phyloP scores from a whole-genome alignment of 768 basidiomycete species.

The Serpula lacrymans region DNA sequence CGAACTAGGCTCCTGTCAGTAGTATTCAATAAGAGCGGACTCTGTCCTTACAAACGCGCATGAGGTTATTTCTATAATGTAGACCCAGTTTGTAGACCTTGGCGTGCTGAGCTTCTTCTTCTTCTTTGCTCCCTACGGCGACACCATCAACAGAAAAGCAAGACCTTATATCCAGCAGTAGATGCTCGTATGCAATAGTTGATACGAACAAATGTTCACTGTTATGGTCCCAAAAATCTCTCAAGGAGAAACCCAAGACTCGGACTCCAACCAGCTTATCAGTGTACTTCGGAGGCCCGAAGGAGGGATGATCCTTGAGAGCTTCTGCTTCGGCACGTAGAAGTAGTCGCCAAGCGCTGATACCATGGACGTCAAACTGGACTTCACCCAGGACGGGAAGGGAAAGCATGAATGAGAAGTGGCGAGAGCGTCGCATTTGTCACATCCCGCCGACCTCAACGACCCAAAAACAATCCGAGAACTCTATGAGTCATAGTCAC shows the following conservation, averaged over 20 bases:
- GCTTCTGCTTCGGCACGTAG: slow-evolving; percentile 10
- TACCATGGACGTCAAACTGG: slow-evolving; percentile 7
- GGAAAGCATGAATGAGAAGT: slow-evolving; percentile 1
- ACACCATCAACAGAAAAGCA: background rate
- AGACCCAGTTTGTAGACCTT: slow-evolving; percentile 6
- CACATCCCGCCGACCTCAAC: too few relatives aligned
- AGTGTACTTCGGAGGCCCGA: slow-evolving; percentile 6
- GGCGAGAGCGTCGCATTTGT: background rate
- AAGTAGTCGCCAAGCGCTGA: slow-evolving; percentile 8
- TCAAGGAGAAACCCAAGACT: slow-evolving; percentile 12
- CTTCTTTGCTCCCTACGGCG: background rate
- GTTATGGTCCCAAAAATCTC: slow-evolving; percentile 9
- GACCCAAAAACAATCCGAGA: too few relatives aligned
- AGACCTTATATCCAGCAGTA: slow-evolving; percentile 6
- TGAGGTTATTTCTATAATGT: slow-evolving; percentile 7
- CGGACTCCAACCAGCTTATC: slow-evolving; percentile 10
- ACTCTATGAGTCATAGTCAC: too few relatives aligned
- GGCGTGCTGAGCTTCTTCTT: slow-evolving; percentile 3
- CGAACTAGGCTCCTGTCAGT: slow-evolving; percentile 2
- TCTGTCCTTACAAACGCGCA: slow-evolving; percentile 10
- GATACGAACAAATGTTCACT: slow-evolving; percentile 6
- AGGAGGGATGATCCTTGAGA: slow-evolving; percentile 1
- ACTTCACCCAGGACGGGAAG: slow-evolving; percentile 6
- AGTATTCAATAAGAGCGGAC: background rate
- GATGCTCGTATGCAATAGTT: slow-evolving; percentile 7